Evolutionary conservation across 164 flowering plant species (phyloP).

Genomic region (Platanus orientalis): DNA sequence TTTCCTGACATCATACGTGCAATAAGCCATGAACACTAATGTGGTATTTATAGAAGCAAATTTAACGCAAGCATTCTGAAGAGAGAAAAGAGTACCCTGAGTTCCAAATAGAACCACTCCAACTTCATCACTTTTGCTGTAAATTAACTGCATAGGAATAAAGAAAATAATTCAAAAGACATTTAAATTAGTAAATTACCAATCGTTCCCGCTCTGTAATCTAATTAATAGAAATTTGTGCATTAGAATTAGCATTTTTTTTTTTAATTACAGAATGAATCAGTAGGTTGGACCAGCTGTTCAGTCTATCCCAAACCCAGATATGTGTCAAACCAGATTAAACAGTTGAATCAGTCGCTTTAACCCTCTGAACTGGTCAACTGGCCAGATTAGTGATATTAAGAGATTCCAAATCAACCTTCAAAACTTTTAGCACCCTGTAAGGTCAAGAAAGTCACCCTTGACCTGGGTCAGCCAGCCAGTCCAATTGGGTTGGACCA

Average conservation of each 20-base stretch:
- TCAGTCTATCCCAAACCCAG: too few relatives aligned
- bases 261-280: too few relatives aligned
- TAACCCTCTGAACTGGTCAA: too few relatives aligned
- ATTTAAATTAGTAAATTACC: background rate
- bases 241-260: background rate
- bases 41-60: background rate
- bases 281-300: background rate
- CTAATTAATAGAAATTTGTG: background rate
- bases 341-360: too few relatives aligned
- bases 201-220: background rate
- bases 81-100: conserved; percentile 42
- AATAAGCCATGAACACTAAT: background rate
- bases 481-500: too few relatives aligned
- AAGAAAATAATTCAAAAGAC: background rate
- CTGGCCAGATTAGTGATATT: too few relatives aligned
- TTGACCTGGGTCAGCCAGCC: too few relatives aligned
- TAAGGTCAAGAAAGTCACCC: too few relatives aligned
- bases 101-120: conserved; percentile 82
- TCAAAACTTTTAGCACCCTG: too few relatives aligned
- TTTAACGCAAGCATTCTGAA: background rate
- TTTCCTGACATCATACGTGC: background rate
- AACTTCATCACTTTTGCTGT: conserved; percentile 68
- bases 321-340: too few relatives aligned
- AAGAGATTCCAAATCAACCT: too few relatives aligned
- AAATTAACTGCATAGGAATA: conserved; percentile 61